These are phyloP conservation scores for Trametes gibbosa DNA, from an alignment of 768 basidiomycete species.

Conservation along the genomic window DNA sequence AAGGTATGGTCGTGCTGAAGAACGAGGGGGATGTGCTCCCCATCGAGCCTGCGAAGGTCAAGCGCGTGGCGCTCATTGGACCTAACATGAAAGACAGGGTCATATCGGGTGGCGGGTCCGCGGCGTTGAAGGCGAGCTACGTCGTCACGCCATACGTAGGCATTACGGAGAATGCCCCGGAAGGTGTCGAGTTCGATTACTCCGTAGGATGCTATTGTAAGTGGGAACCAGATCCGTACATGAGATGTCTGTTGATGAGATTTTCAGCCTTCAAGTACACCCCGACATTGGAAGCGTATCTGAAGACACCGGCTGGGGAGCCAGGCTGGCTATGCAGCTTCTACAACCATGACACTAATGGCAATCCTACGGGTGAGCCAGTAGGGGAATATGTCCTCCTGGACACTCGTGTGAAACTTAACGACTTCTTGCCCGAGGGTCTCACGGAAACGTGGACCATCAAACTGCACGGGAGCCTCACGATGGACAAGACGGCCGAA, in stretches of 20 bases:
- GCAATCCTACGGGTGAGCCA: constrained; percentile 40
- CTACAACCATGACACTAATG: constrained; percentile 52
- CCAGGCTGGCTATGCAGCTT: constrained; percentile 65
- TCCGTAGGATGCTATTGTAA: constrained; percentile 64
- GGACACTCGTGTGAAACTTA: constrained; percentile 64
- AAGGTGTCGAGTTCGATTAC: constrained; percentile 50
- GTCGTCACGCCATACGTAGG: constrained; percentile 64
- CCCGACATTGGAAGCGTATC: constrained; percentile 61
- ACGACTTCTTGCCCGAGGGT: constrained; percentile 61
- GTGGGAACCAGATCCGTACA: constrained; percentile 9
- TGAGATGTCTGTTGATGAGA: neutral
- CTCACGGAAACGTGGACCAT: constrained; percentile 55
- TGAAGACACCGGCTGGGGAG: constrained; percentile 50
- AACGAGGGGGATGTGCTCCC: constrained; percentile 60
- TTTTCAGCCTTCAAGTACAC: constrained; percentile 60
- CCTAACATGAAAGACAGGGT: constrained; percentile 64
- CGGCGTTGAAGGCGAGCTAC: constrained; percentile 63
- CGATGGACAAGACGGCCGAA: constrained; percentile 43
- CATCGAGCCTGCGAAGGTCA: constrained; percentile 35
- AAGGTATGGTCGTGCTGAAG: constrained; percentile 65
- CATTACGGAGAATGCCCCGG: constrained; percentile 47
- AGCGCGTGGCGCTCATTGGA: constrained; percentile 62
- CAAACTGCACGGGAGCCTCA: constrained; percentile 52
- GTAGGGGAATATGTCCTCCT: constrained; percentile 48
- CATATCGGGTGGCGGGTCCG: constrained; percentile 77